phyloP scores from a whole-genome alignment of 2,329 filamentous ascomycete genomes.

The Dothideomycetes sp. region DNA sequence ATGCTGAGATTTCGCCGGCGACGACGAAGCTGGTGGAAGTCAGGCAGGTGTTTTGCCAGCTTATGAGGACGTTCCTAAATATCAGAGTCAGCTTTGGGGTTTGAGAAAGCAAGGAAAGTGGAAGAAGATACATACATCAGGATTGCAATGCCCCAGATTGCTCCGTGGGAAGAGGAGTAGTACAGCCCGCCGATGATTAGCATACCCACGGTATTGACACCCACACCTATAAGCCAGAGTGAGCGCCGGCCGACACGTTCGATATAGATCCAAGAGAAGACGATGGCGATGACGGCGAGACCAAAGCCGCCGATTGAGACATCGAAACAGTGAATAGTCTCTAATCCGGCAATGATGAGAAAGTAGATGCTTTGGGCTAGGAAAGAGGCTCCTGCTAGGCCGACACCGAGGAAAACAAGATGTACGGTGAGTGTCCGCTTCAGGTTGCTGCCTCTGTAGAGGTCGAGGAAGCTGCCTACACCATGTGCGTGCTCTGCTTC shows the following conservation, averaged over 20 bases:
- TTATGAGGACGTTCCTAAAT: not conserved
- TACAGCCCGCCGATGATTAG: constrained; percentile 37
- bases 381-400: not conserved
- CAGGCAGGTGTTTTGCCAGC: constrained; percentile 29
- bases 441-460: constrained; percentile 44
- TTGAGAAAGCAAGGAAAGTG: too few species aligned
- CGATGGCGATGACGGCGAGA: constrained; percentile 50
- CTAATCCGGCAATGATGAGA: constrained; percentile 37
- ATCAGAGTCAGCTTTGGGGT: too few species aligned
- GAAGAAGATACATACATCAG: constrained; percentile 5
- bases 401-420: constrained; percentile 5
- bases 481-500: constrained; percentile 40
- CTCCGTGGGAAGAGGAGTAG: constrained; percentile 29
- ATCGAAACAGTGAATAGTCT: too few species aligned
- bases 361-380: constrained; percentile 44
- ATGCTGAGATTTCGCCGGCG: constrained; percentile 32
- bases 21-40: constrained; percentile 37
- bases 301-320: constrained; percentile 54
- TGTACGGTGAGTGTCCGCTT: constrained; percentile 42
- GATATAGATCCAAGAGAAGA: constrained; percentile 56
- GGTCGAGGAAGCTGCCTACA: constrained; percentile 37
- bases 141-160: constrained; percentile 9
- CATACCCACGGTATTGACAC: constrained; percentile 33
- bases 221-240: constrained; percentile 41
- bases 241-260: constrained; percentile 52